Evolutionary conservation across 352 stramenopile species (phyloP).

Genomic region (Phytophthora megakarya): DNA sequence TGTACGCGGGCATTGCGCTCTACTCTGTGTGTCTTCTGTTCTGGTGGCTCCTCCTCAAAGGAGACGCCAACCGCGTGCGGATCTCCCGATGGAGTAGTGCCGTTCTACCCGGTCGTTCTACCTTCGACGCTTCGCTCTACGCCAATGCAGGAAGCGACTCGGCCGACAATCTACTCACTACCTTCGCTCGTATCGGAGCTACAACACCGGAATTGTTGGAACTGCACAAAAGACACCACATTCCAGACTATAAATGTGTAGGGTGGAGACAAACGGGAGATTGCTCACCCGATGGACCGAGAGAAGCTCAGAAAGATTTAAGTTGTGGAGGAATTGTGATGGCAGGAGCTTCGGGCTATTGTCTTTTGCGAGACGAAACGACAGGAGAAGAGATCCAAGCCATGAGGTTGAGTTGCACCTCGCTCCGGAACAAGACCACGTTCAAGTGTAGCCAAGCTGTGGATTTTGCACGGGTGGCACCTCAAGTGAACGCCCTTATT

Average conservation of each 20-base stretch:
- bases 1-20: conserved; percentile 30
- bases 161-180: conserved; percentile 10
- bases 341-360: conserved; percentile 48
- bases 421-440: conserved; percentile 30
- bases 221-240: conserved; percentile 18
- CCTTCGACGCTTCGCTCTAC: background rate
- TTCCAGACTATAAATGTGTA: conserved; percentile 41
- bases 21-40: conserved; percentile 30
- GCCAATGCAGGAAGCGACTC: background rate
- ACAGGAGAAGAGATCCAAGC: conserved; percentile 36
- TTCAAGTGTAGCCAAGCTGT: conserved; percentile 49
- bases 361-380: conserved; percentile 37
- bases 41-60: conserved; percentile 36
- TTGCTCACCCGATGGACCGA: conserved; percentile 43
- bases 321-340: conserved; percentile 34
- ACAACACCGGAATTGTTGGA: conserved; percentile 24
- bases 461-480: conserved; percentile 38
- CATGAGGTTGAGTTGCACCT: conserved; percentile 41
- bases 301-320: conserved; percentile 36
- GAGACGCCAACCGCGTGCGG: conserved; percentile 21
- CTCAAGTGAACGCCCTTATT: conserved; percentile 27
- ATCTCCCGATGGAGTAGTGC: conserved; percentile 20
- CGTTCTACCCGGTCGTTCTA: conserved; percentile 7
- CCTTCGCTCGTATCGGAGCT: conserved; percentile 27
- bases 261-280: conserved; percentile 53